Conservation (phyloP, 805 yeast species). For the Torulaspora gathmanii region DNA sequence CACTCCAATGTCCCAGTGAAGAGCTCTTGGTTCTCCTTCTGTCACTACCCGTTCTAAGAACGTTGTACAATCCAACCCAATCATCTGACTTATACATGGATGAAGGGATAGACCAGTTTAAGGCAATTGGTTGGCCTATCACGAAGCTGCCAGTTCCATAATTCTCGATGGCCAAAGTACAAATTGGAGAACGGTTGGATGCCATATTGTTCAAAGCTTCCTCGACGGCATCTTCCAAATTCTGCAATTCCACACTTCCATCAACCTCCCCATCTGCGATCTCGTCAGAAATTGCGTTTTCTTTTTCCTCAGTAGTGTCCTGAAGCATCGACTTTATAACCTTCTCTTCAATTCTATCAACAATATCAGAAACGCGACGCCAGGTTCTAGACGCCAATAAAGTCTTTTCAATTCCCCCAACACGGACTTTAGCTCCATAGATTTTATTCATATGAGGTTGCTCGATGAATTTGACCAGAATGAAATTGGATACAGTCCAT, state of each 20-base stretch:
- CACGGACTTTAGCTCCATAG: conserved; percentile 60
- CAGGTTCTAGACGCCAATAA: conserved; percentile 36
- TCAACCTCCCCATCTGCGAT: background rate
- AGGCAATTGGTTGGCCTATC: conserved; percentile 42
- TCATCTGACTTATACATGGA: conserved; percentile 46
- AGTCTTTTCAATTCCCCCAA: conserved; percentile 48
- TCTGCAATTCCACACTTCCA: conserved; percentile 8
- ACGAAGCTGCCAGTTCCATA: conserved; percentile 33
- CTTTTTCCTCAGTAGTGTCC: conserved; percentile 40
- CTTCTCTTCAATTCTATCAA: conserved; percentile 40
- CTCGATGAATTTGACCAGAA: conserved; percentile 69
- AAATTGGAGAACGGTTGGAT: conserved; percentile 24
- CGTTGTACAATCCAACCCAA: conserved; percentile 75
- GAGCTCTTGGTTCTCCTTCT: conserved; percentile 54
- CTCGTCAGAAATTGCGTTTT: conserved; percentile 14
- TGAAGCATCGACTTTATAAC: conserved; percentile 32
- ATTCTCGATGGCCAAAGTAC: conserved; percentile 31
- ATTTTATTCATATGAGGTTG: conserved; percentile 71
- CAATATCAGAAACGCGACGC: conserved; percentile 34
- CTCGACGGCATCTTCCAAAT: conserved; percentile 22
- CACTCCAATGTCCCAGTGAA: conserved; percentile 64
- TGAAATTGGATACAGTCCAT: conserved; percentile 63
- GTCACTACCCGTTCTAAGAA: conserved; percentile 53
- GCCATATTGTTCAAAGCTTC: conserved; percentile 20
- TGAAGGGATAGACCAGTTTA: conserved; percentile 51